Evolutionary conservation across 495 filamentous ascomycete genomes (phyloP).

Genomic region (Penicillium malachiteum): DNA sequence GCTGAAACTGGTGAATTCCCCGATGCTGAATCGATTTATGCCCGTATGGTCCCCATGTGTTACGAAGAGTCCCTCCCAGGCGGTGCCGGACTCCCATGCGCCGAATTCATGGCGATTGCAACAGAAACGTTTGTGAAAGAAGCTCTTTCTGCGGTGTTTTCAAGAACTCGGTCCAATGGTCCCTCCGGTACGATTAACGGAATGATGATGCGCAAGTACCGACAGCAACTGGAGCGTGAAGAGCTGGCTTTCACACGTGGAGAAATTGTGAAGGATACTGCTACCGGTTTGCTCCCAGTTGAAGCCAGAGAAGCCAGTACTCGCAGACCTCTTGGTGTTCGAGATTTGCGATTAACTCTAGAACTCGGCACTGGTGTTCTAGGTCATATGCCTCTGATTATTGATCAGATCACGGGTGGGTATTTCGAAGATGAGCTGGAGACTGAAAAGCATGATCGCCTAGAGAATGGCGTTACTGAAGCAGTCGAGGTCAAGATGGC

Average conservation of each 20-base stretch:
- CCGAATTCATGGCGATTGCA: conserved; percentile 85
- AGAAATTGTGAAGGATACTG: conserved; percentile 62
- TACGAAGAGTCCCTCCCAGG: conserved; percentile 85
- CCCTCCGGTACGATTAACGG: conserved; percentile 66
- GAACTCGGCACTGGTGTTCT: conserved; percentile 71
- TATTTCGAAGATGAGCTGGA: conserved; percentile 78
- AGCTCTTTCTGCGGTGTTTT: conserved; percentile 73
- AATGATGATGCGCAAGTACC: conserved; percentile 78
- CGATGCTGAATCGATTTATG: conserved; percentile 71
- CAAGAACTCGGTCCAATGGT: conserved; percentile 75
- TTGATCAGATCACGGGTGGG: conserved; percentile 66
- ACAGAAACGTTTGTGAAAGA: conserved; percentile 93
- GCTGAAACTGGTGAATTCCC: conserved; percentile 93
- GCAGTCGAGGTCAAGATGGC: conserved; percentile 38
- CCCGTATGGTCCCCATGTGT: conserved; percentile 89
- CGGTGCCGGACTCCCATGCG: conserved; percentile 68
- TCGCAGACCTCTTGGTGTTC: conserved; percentile 68
- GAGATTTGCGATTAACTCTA: conserved; percentile 74
- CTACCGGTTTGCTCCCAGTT: conserved; percentile 70
- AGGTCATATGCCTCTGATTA: conserved; percentile 72
- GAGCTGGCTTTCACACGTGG: conserved; percentile 66
- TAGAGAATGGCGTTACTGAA: conserved; percentile 28
- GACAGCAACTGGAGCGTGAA: conserved; percentile 67
- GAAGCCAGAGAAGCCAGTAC: conserved; percentile 68
- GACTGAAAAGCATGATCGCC: conserved; percentile 50